These are phyloP conservation scores for Saccharomycopsis fodiens DNA, from an alignment of 805 yeast species.

Conservation along the genomic window DNA sequence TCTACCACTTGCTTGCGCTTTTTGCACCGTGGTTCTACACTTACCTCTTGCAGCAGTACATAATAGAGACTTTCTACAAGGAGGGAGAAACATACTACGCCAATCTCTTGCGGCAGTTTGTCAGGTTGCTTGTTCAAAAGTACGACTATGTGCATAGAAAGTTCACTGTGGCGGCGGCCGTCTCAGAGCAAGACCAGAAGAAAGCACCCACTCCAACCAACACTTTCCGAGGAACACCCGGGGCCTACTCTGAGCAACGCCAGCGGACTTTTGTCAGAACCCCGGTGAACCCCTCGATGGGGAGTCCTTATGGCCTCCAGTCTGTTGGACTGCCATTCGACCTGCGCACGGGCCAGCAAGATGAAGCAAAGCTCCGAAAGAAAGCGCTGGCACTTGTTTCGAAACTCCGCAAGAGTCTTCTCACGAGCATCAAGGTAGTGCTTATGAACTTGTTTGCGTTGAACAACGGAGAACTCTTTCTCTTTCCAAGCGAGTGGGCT, in stretches of 20 bases:
- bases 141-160: slow-evolving; percentile 12
- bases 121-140: slow-evolving; percentile 14
- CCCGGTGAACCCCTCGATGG: neutral
- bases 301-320: slow-evolving; percentile 18
- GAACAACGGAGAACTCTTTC: slow-evolving; percentile 19
- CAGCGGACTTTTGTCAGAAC: neutral
- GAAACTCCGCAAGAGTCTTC: slow-evolving; percentile 5
- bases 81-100: slow-evolving; percentile 9
- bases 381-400: neutral
- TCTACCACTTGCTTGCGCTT: slow-evolving; percentile 40
- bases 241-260: neutral
- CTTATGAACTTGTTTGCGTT: slow-evolving; percentile 17
- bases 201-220: neutral
- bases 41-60: slow-evolving; percentile 8
- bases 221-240: neutral
- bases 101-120: slow-evolving; percentile 8
- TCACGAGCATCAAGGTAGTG: slow-evolving; percentile 12
- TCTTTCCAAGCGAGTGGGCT: slow-evolving; percentile 18
- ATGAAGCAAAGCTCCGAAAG: neutral
- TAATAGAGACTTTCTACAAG: slow-evolving; percentile 7
- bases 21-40: slow-evolving; percentile 22
- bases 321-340: slow-evolving; percentile 12
- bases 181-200: slow-evolving; percentile 1
- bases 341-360: neutral
- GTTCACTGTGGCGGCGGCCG: slow-evolving; percentile 1